Evolutionary conservation across 108 stramenopile species (phyloP).

Genomic region (Poteriospumella lacustris): DNA sequence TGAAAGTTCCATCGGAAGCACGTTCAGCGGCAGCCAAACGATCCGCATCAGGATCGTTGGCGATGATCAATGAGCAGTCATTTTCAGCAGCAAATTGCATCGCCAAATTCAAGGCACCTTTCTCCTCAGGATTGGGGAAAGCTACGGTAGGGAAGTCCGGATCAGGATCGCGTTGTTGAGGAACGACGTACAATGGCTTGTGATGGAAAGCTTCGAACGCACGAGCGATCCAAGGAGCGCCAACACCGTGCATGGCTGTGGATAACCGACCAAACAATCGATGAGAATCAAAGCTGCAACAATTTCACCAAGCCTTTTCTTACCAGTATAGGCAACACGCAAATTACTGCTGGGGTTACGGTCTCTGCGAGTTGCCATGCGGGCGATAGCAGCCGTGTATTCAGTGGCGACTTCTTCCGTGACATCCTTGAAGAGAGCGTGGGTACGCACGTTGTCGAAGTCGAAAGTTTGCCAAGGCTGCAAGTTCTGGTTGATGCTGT

Average conservation of each 20-base stretch:
- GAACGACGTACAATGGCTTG: constrained; percentile 65
- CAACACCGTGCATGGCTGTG: constrained; percentile 96
- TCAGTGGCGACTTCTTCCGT: constrained; percentile 50
- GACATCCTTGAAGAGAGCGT: background rate
- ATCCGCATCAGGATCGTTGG: constrained; percentile 98
- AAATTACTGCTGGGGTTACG: constrained; percentile 12
- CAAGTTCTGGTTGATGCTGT: constrained; percentile 68
- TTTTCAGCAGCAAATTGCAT: constrained; percentile 60
- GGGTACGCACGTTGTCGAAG: constrained; percentile 20
- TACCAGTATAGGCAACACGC: constrained; percentile 32
- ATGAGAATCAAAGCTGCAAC: background rate
- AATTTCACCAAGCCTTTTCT: constrained; percentile 26
- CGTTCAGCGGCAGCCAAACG: constrained; percentile 86
- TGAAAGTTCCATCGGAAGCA: constrained; percentile 65
- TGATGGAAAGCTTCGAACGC: constrained; percentile 69
- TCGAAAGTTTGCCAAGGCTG: constrained; percentile 64
- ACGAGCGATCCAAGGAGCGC: constrained; percentile 42
- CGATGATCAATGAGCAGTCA: constrained; percentile 69
- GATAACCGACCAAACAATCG: constrained; percentile 67
- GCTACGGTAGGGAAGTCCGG: constrained; percentile 82
- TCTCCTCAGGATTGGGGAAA: constrained; percentile 95
- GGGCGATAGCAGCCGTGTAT: constrained; percentile 62
- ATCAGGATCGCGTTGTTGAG: constrained; percentile 75
- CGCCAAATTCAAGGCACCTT: constrained; percentile 82
- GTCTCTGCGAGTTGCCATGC: background rate